These are phyloP conservation scores for Podaxis rugospora DNA, from an alignment of 768 basidiomycete genomes.

Conservation along the genomic window DNA sequence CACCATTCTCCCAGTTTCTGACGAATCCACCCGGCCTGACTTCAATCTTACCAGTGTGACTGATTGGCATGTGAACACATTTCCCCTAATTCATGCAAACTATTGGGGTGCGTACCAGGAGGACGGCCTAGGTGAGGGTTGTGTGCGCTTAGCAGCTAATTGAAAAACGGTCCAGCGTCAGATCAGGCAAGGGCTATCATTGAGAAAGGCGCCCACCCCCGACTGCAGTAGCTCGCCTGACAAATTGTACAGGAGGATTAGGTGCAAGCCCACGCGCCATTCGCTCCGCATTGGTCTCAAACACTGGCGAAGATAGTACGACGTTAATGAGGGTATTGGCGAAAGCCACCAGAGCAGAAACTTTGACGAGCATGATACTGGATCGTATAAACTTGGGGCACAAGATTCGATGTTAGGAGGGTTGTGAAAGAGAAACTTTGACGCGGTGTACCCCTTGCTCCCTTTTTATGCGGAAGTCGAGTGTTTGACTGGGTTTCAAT, in stretches of 20 bases:
- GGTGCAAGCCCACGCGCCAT: slow-evolving; percentile 43
- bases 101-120: slow-evolving; percentile 1
- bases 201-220: not conserved
- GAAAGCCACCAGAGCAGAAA: slow-evolving; percentile 20
- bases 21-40: slow-evolving; percentile 32
- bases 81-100: not conserved
- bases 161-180: not conserved
- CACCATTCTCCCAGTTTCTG: slow-evolving; percentile 22
- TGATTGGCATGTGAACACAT: slow-evolving; percentile 8
- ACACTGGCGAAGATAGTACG: slow-evolving; percentile 16
- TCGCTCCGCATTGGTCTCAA: slow-evolving; percentile 38
- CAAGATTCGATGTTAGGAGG: not conserved
- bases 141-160: not conserved
- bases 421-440: not conserved
- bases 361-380: slow-evolving; percentile 16
- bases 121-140: slow-evolving; percentile 15
- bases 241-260: slow-evolving; percentile 19
- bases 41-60: slow-evolving; percentile 32
- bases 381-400: slow-evolving; percentile 5
- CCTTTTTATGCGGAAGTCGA: not conserved
- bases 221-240: slow-evolving; percentile 13
- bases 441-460: not conserved
- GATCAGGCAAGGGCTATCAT: not conserved
- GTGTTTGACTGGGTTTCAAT: not conserved
- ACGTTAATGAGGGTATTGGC: slow-evolving; percentile 17